Base-by-base conservation (phyloP, 306 rosid species). In the Canavalia gladiata region DNA sequence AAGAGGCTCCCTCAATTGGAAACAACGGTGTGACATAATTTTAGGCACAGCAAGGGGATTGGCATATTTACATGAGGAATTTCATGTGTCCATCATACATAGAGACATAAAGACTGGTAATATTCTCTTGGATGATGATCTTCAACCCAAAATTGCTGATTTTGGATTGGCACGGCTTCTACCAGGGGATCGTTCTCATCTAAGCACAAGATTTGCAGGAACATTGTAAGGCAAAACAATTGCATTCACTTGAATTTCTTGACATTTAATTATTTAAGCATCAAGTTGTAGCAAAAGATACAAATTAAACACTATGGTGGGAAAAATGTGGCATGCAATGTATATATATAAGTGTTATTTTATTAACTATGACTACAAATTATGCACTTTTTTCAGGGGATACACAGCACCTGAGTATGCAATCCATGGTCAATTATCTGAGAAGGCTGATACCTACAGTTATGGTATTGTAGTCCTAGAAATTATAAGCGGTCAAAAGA, bases 351-450 rank as follows among this genome's bases (percentile, higher is more conserved):
- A 28, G 34, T 67, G 46, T 37, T 45, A 3, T 46, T 46, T 30
- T 11, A 13, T 52, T 55, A 33, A 60, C 47, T 29, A 55, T 74
- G 51, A 18, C 73, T 64, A 3, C 6, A 30, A 70, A 30, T 51
- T 49, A 41, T 85, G 68, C 56, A 68, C 4, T 43, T 63, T 43
- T 63, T 13, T 55, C 66, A 90, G 97, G 85, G 97, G 97, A 39
- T 92, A 92, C 75, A 88, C 89, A 11, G 94, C 97, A 72, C 97
- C 97, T 0, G 97, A 92, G 41, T 92, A 90, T 84, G 91, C 94
- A 84, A 78, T 92, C n/a, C 90, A 90, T 45, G 97, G 97, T 8
- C 89, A 90, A 63, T 79, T 92, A 79, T 90, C 97, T 13, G 94
- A 88, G 47, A 92, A 92, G 74, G 97, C 78, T 13, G 97, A 92